phyloP scores from a whole-genome alignment of 2,329 filamentous ascomycete species.

The Pseudocercospora vitis region DNA sequence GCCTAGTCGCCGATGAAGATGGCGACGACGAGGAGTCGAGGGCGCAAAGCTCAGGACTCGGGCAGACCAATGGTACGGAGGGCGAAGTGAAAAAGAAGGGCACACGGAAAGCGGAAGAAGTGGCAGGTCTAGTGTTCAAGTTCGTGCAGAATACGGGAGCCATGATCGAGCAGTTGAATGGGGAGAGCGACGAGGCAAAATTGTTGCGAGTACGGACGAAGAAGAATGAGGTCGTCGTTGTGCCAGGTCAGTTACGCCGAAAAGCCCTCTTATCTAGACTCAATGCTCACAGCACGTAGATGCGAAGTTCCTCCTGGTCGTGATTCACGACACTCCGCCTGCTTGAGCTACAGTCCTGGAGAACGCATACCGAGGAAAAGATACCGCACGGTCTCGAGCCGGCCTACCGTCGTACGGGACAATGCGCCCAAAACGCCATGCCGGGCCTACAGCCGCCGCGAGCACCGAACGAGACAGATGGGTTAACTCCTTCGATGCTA shows the following conservation, averaged over 20 bases:
- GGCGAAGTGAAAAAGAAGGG: constrained; percentile 42
- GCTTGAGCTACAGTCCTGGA: no score
- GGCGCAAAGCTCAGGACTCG: constrained; percentile 32
- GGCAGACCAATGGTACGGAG: constrained; percentile 20
- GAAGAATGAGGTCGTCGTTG: constrained; percentile 81
- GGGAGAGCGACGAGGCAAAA: constrained; percentile 76
- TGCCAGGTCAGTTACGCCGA: constrained; percentile 55
- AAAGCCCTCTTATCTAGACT: not conserved
- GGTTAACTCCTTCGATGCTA: no score
- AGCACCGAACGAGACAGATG: no score
- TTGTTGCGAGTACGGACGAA: constrained; percentile 75
- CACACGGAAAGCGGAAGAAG: constrained; percentile 61
- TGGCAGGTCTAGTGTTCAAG: constrained; percentile 73
- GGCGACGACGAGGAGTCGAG: constrained; percentile 45
- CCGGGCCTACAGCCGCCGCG: no score
- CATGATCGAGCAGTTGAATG: constrained; percentile 71
- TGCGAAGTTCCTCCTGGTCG: constrained; percentile 72
- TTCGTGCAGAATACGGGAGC: constrained; percentile 69
- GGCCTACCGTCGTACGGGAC: no score
- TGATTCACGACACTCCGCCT: constrained; percentile 77
- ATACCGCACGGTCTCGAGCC: no score
- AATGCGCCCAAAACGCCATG: no score
- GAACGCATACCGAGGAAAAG: no score
- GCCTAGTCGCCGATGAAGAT: constrained; percentile 62
- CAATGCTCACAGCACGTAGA: constrained; percentile 45